A percentile compares a stretch with the other conserved stretches of the same genome.
Evolutionary conservation across 495 filamentous ascomycete species (phyloP).

Genomic region (Chaetomium fimeti): DNA sequence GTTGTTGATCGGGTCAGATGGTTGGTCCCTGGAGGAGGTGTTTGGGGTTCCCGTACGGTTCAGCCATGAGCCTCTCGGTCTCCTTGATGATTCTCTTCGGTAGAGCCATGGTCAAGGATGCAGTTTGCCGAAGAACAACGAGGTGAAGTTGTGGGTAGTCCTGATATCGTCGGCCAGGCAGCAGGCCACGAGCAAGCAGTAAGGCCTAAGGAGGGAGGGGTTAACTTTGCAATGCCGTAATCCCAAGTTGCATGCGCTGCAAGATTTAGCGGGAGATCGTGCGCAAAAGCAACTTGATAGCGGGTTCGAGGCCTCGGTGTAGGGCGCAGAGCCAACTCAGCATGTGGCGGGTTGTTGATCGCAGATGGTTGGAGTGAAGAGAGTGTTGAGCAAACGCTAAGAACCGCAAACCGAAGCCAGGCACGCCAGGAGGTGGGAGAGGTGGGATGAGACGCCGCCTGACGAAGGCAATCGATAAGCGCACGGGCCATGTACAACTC

Average conservation of each 20-base stretch:
- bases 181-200: not conserved
- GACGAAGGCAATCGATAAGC: constrained; percentile 19
- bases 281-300: not conserved
- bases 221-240: constrained; percentile 6
- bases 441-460: constrained; percentile 4
- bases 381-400: not conserved
- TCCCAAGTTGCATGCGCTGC: not conserved
- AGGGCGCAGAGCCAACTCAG: not conserved
- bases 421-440: constrained; percentile 15
- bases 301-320: not conserved
- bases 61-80: constrained; percentile 93
- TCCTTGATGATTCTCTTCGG: constrained; percentile 98
- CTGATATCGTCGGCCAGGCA: not conserved
- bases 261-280: not conserved
- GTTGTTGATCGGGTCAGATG: constrained; percentile 27
- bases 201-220: not conserved
- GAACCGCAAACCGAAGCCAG: constrained; percentile 6
- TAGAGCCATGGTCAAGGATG: constrained; percentile 59
- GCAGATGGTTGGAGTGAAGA: not conserved
- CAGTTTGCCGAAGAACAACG: not conserved
- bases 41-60: constrained; percentile 66
- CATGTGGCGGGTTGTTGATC: not conserved
- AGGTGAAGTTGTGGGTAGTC: not conserved
- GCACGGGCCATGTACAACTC: constrained; percentile 16
- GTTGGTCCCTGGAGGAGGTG: not conserved